Evolutionary conservation across 352 stramenopile species (phyloP), one percentile per base, ranked within the genome.

Genomic region (Phytopythium boreale): DNA sequence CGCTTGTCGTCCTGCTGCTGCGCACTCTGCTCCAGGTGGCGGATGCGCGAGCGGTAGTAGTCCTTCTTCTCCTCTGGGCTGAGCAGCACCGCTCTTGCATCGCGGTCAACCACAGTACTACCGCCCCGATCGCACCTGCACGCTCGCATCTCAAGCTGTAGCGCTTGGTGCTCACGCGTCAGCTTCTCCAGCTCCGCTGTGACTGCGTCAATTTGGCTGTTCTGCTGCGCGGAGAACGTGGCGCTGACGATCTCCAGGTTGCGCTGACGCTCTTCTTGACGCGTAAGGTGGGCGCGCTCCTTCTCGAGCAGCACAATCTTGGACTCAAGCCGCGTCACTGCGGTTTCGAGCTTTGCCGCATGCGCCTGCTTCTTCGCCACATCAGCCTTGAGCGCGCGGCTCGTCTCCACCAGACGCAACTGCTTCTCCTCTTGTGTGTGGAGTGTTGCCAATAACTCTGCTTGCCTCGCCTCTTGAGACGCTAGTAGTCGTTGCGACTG

Each of bases 1-100:
- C 80, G 77, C 50, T 87, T 91, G 20, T 74, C 62, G n/a, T 80
- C 70, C 36, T 83, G 72, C 12, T 72, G 63, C 14, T 76, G 52
- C 52, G 82, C 80, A 12, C 65, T 66, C 17, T 76, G 55, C 20
- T 91, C 78, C 6, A 89, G 62, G 29, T 86, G 76, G 8, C 78
- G 75, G n/a, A 91, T 76, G 5, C 69, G 75, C 22, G 74, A 74
- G 49, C 72, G 51, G 29, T 85, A 86, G 59, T 74, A 80, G 6
- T 66, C 67, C 36, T 76, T 80, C 26, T 51, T 57, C 63, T 70
- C 72, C 44, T 72, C 29, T 61, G 19, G 59, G 61, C 41, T 71
- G 47, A 19, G 27, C 50, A 50, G 14, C 11, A 34, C 24, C 36
- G 47, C 47, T 34, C 14, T 29, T 4, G 11, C 24, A 11, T 34